A percentile compares a stretch with the other conserved stretches of the same genome.
phyloP scores from a whole-genome alignment of 2,329 filamentous ascomycete genomes.

The Aspergillus latus region DNA sequence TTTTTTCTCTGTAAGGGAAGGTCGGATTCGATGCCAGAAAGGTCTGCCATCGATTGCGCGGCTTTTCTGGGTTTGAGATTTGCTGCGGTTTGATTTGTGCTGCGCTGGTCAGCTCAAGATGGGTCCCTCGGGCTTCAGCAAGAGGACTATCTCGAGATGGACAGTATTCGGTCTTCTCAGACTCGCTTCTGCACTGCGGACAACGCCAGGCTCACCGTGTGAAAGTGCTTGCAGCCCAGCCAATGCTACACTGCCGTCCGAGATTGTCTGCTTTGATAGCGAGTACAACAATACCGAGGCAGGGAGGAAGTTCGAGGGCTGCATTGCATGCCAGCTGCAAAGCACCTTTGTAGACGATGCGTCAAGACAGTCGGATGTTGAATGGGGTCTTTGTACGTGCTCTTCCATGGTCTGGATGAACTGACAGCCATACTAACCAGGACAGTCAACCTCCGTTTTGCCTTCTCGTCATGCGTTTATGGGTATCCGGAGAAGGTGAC shows the following conservation, averaged over 20 bases:
- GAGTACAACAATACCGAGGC: slow-evolving; percentile 34
- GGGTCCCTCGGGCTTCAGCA: slow-evolving; percentile 16
- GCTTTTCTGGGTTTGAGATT: background rate
- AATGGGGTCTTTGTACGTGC: slow-evolving; percentile 48
- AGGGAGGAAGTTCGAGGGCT: slow-evolving; percentile 41
- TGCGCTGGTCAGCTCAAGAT: slow-evolving; percentile 18
- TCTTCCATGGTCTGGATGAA: background rate
- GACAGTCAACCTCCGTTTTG: slow-evolving; percentile 48
- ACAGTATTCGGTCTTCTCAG: slow-evolving; percentile 23
- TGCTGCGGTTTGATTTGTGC: background rate
- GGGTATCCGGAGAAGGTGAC: slow-evolving; percentile 37
- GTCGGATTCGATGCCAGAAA: slow-evolving; percentile 16
- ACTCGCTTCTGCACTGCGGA: slow-evolving; percentile 31
- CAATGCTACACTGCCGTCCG: slow-evolving; percentile 41
- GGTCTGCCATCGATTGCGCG: background rate
- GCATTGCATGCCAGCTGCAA: slow-evolving; percentile 43
- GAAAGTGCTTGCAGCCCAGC: slow-evolving; percentile 31
- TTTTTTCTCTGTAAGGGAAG: background rate
- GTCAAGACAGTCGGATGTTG: slow-evolving; percentile 44
- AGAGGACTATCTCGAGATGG: slow-evolving; percentile 20
- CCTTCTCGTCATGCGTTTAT: slow-evolving; percentile 46
- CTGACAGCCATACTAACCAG: background rate
- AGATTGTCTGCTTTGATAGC: slow-evolving; percentile 44
- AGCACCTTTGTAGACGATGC: slow-evolving; percentile 37
- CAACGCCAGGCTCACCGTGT: slow-evolving; percentile 43